These are phyloP conservation scores for Scutellaria barbata DNA, from an alignment of 257 asterid species.

Conservation along the genomic window DNA sequence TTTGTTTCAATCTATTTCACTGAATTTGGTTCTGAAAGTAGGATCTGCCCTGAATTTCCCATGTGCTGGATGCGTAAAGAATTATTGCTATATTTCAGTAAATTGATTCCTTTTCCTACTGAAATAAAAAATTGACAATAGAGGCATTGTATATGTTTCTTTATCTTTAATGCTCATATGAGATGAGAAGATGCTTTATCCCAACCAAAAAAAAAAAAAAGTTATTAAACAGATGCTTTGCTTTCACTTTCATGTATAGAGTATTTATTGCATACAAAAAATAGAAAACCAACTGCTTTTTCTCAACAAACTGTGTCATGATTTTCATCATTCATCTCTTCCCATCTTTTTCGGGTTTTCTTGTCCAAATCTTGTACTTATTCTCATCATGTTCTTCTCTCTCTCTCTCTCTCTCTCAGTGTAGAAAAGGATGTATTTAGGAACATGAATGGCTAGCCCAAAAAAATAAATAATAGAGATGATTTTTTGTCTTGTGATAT, in stretches of 20 bases:
- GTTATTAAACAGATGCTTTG: conserved; percentile 19
- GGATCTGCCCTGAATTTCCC: conserved; percentile 26
- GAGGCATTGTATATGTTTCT: conserved; percentile 8
- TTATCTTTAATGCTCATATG: background rate
- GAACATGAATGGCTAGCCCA: conserved; percentile 7
- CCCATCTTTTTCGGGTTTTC: conserved; percentile 30
- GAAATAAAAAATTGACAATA: conserved; percentile 4
- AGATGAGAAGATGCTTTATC: background rate
- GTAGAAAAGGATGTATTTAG: background rate
- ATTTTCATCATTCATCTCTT: conserved; percentile 29
- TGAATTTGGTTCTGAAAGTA: background rate
- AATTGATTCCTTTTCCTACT: background rate
- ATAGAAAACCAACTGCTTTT: conserved; percentile 24
- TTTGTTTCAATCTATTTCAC: background rate
- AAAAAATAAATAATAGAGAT: background rate
- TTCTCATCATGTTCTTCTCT: conserved; percentile 8
- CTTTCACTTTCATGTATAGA: conserved; percentile 15
- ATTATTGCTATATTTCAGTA: background rate
- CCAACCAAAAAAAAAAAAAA: background rate
- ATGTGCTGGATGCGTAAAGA: background rate
- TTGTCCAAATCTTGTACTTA: conserved; percentile 20
- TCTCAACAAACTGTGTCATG: conserved; percentile 31
- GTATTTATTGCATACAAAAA: conserved; percentile 24
- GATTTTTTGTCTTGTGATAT: conserved; percentile 12
- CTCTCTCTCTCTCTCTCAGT: conserved; percentile 22